A percentile compares a stretch with the other conserved stretches of the same genome.
These are phyloP conservation scores for Globisporangium canariense DNA, from an alignment of 352 stramenopile genomes.

Conservation along the genomic window DNA sequence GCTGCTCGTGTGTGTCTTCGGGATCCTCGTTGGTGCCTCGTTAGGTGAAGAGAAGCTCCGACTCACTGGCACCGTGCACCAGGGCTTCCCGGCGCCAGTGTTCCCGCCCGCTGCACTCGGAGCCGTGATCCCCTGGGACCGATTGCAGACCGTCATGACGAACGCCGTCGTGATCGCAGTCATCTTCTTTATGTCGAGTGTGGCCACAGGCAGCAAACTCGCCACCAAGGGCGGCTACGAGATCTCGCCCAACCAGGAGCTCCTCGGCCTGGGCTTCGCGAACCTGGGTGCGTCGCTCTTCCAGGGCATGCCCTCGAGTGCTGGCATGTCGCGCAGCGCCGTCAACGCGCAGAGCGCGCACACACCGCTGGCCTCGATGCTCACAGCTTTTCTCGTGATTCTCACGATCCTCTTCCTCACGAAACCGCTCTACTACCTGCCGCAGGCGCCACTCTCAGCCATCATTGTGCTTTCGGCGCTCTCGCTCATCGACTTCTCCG, in stretches of 20 bases:
- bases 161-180: slow-evolving; percentile 80
- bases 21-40: slow-evolving; percentile 56
- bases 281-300: slow-evolving; percentile 90
- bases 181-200: slow-evolving; percentile 92
- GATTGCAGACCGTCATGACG: slow-evolving; percentile 56
- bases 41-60: slow-evolving; percentile 65
- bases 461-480: slow-evolving; percentile 90
- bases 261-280: slow-evolving; percentile 88
- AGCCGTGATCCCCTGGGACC: slow-evolving; percentile 45
- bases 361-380: slow-evolving; percentile 86
- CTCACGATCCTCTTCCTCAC: slow-evolving; percentile 89
- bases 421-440: slow-evolving; percentile 84
- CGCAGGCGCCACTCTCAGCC: slow-evolving; percentile 77
- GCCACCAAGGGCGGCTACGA: slow-evolving; percentile 79
- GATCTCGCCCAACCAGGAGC: slow-evolving; percentile 85
- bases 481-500: slow-evolving; percentile 83
- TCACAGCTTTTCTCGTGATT: slow-evolving; percentile 86
- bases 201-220: slow-evolving; percentile 87
- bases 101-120: slow-evolving; percentile 45
- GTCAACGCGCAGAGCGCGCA: slow-evolving; percentile 90
- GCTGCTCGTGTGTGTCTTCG: slow-evolving; percentile 77
- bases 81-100: slow-evolving; percentile 51
- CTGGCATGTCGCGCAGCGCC: slow-evolving; percentile 86
- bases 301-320: slow-evolving; percentile 87
- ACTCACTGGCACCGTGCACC: slow-evolving; percentile 77